Conservation (phyloP, 2,329 filamentous ascomycete species). For the Colletotrichum shisoi region DNA sequence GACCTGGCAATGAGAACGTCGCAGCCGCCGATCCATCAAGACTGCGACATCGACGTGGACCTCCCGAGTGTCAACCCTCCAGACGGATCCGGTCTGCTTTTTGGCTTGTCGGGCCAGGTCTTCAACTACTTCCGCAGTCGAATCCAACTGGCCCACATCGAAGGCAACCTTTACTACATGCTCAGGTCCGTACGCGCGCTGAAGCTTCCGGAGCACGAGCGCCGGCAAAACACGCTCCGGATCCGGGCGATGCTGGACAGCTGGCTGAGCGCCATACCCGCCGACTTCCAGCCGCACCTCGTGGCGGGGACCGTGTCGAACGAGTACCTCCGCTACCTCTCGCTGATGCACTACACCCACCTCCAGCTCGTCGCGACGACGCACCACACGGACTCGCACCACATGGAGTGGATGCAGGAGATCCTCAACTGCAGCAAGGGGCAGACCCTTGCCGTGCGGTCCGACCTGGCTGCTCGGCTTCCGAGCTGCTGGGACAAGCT, state of each 20-base stretch:
- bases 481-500: constrained; percentile 33
- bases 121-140: constrained; percentile 36
- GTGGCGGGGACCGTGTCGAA: constrained; percentile 4
- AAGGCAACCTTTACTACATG: constrained; percentile 36
- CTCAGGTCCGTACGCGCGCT: constrained; percentile 22
- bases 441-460: background rate
- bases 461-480: background rate
- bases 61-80: constrained; percentile 18
- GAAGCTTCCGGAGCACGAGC: constrained; percentile 15
- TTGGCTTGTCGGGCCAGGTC: constrained; percentile 13
- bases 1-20: constrained; percentile 22
- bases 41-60: constrained; percentile 35
- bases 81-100: constrained; percentile 24
- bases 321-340: constrained; percentile 22
- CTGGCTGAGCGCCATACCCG: constrained; percentile 26
- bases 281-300: constrained; percentile 19
- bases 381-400: constrained; percentile 30
- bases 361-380: constrained; percentile 23
- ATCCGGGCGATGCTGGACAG: constrained; percentile 27
- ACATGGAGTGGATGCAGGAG: constrained; percentile 28
- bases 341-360: constrained; percentile 30
- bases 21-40: constrained; percentile 34
- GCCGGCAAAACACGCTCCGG: constrained; percentile 8
- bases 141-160: constrained; percentile 33
- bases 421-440: constrained; percentile 15